These are phyloP conservation scores for Xylaria bambusicola DNA, from an alignment of 495 filamentous ascomycete genomes.

Conservation along the genomic window DNA sequence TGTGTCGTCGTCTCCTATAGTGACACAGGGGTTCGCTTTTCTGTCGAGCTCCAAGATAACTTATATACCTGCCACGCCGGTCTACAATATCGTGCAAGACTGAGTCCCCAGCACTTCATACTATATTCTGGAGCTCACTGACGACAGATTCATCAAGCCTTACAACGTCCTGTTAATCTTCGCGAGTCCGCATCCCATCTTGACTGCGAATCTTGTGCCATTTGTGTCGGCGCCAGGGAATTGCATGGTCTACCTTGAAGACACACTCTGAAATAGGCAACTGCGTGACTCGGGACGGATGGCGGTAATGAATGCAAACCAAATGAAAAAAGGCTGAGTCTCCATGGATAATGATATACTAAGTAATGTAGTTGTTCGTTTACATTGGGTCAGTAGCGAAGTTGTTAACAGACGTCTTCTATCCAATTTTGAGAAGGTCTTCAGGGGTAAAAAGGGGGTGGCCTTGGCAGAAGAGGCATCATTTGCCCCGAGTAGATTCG, in stretches of 20 bases:
- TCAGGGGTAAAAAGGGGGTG: no score
- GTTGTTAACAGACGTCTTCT: no score
- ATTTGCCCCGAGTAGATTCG: no score
- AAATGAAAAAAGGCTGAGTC: no score
- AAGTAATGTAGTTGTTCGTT: no score
- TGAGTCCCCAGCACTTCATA: background rate
- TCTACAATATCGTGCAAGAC: background rate
- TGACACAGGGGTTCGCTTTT: background rate
- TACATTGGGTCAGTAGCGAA: no score
- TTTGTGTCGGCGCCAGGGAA: background rate
- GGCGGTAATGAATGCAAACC: no score
- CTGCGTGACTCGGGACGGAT: no score
- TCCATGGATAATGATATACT: no score
- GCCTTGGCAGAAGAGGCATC: no score
- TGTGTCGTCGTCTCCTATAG: background rate
- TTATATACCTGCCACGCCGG: background rate
- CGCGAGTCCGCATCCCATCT: background rate
- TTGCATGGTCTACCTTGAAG: background rate
- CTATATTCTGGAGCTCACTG: background rate
- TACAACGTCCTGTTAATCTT: background rate
- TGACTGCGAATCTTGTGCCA: background rate
- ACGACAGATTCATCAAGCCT: background rate
- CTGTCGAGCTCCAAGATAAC: slow-evolving; percentile 3
- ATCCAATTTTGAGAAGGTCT: no score
- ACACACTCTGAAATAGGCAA: no score